Conservation (phyloP, 768 basidiomycete species). For the Tephrocybe rancida region DNA sequence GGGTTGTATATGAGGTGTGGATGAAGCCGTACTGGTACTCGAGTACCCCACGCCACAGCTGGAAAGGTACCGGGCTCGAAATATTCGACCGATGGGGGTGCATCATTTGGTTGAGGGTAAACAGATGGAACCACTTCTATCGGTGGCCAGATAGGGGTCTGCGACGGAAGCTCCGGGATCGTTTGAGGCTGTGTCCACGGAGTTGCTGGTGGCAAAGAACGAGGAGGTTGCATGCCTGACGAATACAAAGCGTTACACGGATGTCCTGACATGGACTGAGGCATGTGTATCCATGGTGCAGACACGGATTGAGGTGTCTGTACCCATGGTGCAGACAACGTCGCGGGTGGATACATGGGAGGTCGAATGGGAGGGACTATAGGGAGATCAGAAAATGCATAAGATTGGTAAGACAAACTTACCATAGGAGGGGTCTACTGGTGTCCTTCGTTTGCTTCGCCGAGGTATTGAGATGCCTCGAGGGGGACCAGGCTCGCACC, state of each 20-base stretch:
- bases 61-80: conserved; percentile 28
- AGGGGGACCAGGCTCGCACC: background rate
- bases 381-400: background rate
- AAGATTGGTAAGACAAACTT: background rate
- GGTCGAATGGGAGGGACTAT: conserved; percentile 9
- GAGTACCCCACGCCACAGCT: conserved; percentile 16
- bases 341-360: conserved; percentile 8
- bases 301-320: conserved; percentile 4
- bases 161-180: background rate
- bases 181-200: conserved; percentile 8
- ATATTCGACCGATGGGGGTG: background rate
- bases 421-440: conserved; percentile 9
- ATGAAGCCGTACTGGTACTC: conserved; percentile 28
- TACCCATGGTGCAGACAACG: conserved; percentile 7
- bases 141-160: conserved; percentile 15
- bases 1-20: conserved; percentile 38
- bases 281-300: background rate
- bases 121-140: conserved; percentile 3
- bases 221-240: background rate
- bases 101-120: background rate
- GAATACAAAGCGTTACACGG: background rate
- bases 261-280: background rate
- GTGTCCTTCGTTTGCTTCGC: background rate
- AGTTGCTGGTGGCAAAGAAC: background rate
- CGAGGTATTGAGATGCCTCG: conserved; percentile 12